These are phyloP conservation scores for Quercus bicolor DNA, from an alignment of 306 rosid species.

Conservation along the genomic window DNA sequence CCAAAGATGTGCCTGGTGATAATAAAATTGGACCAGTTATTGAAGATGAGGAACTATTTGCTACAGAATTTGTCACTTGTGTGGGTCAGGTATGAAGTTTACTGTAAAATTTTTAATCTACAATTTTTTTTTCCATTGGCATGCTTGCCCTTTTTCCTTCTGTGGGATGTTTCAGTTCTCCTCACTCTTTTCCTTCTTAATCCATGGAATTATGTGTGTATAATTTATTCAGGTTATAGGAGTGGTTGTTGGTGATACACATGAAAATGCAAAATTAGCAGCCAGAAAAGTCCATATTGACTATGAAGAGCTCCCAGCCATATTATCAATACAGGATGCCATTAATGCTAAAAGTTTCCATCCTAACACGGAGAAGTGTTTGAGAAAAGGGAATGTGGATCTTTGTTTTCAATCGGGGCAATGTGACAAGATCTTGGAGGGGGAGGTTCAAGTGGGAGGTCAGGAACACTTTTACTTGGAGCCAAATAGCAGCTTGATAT, in stretches of 20 bases:
- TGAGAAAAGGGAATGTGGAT: constrained; percentile 79
- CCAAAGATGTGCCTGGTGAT: constrained; percentile 70
- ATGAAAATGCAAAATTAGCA: constrained; percentile 88
- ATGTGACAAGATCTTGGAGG: constrained; percentile 79
- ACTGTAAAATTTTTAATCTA: neutral
- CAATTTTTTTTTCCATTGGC: neutral
- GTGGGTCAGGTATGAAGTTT: constrained; percentile 83
- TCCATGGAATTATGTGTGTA: constrained; percentile 5
- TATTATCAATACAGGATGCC: constrained; percentile 86
- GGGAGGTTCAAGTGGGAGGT: constrained; percentile 88
- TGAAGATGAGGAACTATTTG: constrained; percentile 82
- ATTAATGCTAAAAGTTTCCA: constrained; percentile 68
- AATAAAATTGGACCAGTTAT: constrained; percentile 68
- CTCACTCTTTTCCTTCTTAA: neutral
- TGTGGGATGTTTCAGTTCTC: neutral
- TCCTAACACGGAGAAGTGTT: constrained; percentile 62
- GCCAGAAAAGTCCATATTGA: constrained; percentile 62
- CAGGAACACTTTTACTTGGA: constrained; percentile 98
- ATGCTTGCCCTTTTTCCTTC: neutral
- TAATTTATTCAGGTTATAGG: constrained; percentile 66
- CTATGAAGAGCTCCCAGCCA: constrained; percentile 83
- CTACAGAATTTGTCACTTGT: constrained; percentile 71
- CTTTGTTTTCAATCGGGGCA: constrained; percentile 68
- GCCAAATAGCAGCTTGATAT: constrained; percentile 71
- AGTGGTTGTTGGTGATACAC: constrained; percentile 89